A percentile compares a stretch with the other conserved stretches of the same genome.
Evolutionary conservation across 805 yeast species (phyloP).

Genomic region (Pichia deserticola): DNA sequence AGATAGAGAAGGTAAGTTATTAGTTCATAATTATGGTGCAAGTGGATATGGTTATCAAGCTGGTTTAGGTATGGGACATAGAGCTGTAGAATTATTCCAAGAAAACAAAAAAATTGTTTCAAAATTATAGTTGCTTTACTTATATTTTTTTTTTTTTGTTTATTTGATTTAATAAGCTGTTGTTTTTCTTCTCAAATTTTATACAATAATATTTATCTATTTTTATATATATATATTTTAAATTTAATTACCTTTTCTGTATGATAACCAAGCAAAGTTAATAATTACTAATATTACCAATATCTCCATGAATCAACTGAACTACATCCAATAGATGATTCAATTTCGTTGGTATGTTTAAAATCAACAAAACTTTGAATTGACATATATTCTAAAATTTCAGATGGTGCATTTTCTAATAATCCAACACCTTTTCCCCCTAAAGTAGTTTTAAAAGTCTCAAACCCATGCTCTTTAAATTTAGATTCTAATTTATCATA

Average conservation of each 20-base stretch:
- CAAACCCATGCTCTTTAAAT: constrained; percentile 47
- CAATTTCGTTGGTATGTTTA: constrained; percentile 40
- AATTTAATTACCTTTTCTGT: no score
- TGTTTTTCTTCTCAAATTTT: not conserved
- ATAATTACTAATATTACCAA: constrained; percentile 37
- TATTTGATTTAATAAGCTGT: no score
- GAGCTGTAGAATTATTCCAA: constrained; percentile 34
- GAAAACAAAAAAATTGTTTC: constrained; percentile 4
- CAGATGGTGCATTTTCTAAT: constrained; percentile 18
- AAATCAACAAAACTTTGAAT: constrained; percentile 34
- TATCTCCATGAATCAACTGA: constrained; percentile 44
- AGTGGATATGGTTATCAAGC: constrained; percentile 62
- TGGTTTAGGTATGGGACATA: constrained; percentile 52
- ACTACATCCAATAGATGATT: constrained; percentile 38
- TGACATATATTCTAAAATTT: constrained; percentile 10
- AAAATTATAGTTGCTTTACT: constrained; percentile 1
- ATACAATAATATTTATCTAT: not conserved
- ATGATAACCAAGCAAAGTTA: not conserved
- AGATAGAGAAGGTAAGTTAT: constrained; percentile 31
- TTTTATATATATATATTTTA: no score
- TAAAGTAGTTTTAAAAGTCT: constrained; percentile 67
- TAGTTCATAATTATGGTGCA: constrained; percentile 70
- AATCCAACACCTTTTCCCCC: constrained; percentile 90
- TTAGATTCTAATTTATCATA: constrained; percentile 30
- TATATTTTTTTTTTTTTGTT: not conserved